Base-by-base conservation (phyloP, 169 alveolate genomes). In the Eimeria tenella region DNA sequence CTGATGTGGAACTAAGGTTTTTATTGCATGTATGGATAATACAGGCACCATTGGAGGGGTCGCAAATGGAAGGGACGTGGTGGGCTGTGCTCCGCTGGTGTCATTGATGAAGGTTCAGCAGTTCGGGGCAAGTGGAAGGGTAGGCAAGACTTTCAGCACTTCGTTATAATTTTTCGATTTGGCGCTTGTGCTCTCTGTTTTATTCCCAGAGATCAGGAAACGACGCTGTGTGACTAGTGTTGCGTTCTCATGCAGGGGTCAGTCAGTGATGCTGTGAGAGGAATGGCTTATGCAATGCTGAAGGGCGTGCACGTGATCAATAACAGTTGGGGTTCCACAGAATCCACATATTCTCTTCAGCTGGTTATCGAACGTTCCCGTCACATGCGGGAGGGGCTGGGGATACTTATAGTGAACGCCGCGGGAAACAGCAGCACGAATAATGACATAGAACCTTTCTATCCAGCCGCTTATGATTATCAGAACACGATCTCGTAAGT, bases 261-360 rank as follows among this genome's bases (percentile, higher is more conserved):
- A 31, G 74, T 94, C 10, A 82, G 95, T n/a, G 93, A 94, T 73
- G 93, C 95, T 50, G 95, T 95, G 25, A 93, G 93, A 74, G 96
- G 96, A 8, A 52, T 96, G 58, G 94, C 86, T 68, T 96, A 96
- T 68, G 96, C 96, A 50, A 71, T 95, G 17, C 74, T 71, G 50
- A 56, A 84, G 83, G 96, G 95, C 11, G 96, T 90, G 9, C 62
- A 93, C 25, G 77, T 95, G 15, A 73, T 95, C 31, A 94, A 95
- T 73, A 94, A 95, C 73, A 95, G 97, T 70, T 96, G 97, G 97
- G 97, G 97, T 10, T 93, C 95, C 50, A 82, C 81, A 25, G 83
- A 84, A n/a, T 19, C 94, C 81, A 65, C 96, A 1, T 68, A 70
- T 42, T 79, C 90, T 49, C 83, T 96, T 31, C 75, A 93, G 65